Conservation (phyloP, 176 grass and related monocot genomes). For the Saccharum spontaneum region DNA sequence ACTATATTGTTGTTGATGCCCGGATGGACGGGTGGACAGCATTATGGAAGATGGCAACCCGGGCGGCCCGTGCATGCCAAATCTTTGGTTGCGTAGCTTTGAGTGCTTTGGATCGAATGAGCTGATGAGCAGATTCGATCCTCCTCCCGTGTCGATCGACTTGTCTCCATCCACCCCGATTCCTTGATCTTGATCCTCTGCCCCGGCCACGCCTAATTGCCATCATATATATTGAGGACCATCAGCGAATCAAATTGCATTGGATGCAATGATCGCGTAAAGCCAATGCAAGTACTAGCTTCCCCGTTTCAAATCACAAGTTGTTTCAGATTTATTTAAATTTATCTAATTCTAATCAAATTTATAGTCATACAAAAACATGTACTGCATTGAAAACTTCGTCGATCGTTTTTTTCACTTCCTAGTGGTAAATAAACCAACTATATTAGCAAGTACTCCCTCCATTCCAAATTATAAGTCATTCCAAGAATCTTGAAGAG, state of each 20-base stretch:
- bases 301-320: too few relatives aligned
- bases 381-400: background rate
- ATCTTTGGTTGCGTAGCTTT: slow-evolving; percentile 52
- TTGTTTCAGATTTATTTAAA: too few relatives aligned
- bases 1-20: background rate
- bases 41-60: slow-evolving; percentile 32
- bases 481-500: too few relatives aligned
- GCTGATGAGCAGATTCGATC: slow-evolving; percentile 30
- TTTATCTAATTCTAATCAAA: too few relatives aligned
- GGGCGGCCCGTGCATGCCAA: background rate
- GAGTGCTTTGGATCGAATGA: slow-evolving; percentile 35
- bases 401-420: background rate
- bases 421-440: too few relatives aligned
- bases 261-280: background rate
- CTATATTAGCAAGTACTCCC: background rate
- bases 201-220: background rate
- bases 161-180: slow-evolving; percentile 41
- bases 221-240: background rate
- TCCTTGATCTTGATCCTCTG: background rate
- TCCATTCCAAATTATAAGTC: too few relatives aligned
- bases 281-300: background rate
- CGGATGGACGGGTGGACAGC: slow-evolving; percentile 21
- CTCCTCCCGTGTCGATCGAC: slow-evolving; percentile 5
- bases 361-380: background rate
- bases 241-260: background rate